Evolutionary conservation across 2,329 filamentous ascomycete species (phyloP), one percentile per base, ranked within the genome.

Genomic region (Sphaerostilbella broomeana): DNA sequence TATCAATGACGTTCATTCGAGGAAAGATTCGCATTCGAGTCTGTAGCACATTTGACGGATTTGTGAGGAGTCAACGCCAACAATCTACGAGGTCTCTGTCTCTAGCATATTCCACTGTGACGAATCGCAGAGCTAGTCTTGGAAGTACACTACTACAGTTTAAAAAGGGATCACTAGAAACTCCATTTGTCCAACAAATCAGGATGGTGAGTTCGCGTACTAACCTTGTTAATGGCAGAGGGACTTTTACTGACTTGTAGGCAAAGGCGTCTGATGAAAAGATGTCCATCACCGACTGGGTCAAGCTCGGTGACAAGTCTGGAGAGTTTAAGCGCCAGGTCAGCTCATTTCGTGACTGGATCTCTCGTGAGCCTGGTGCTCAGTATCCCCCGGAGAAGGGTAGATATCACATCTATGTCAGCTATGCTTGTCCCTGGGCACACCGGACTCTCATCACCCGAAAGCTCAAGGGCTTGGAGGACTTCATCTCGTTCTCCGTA

Each of bases 321-420:
- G 90, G 90, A 62, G 88, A 95, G 65, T 97, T 94, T 74, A 95
- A 95, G 69, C 82, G 90, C 46, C 85, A 88, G 60, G 72, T 74
- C 47, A 92, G 86, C 45, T 74, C 79, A 40, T 97, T 97, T 66
- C 80, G 92, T 43, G 77, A 84, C 61, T 85, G 70, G 62, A 84
- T 95, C 61, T 86, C 84, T 21, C 76, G 73, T 47, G 77, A 86
- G 51, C 64, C 77, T 1, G 81, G 76, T 28, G 82, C 86, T 5
- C 66, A 81, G 60, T 95, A 88, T 52, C 84, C 87, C 5, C 76
- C 87, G 1, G 90, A 97, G 65, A 86, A 86, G 65, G 86, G 76
- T 38, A 76, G 92, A 40, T 98, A 98, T 61, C 92, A 98, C 65
- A 78, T 98, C 52, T 98, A 90, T 59, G 83, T 95, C 50, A 90